These are phyloP conservation scores for Microdochium paspali DNA, from an alignment of 2,329 filamentous ascomycete species.

Conservation along the genomic window DNA sequence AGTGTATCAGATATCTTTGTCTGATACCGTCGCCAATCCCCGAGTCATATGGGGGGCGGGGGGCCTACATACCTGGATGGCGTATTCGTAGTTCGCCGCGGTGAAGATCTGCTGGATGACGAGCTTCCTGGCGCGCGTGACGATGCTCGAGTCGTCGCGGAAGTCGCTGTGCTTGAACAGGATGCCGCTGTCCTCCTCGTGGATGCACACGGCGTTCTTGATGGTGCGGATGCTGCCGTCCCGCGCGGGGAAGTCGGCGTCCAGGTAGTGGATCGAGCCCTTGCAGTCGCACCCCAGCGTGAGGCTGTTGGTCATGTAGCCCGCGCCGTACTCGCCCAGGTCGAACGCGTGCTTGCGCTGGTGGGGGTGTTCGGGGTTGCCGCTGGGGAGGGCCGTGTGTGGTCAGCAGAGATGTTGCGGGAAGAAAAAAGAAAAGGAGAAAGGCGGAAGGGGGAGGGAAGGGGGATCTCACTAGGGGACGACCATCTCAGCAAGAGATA, in stretches of 20 bases:
- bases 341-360: slow-evolving; percentile 78
- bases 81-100: slow-evolving; percentile 91
- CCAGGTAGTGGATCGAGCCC: slow-evolving; percentile 83
- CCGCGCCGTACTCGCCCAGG: slow-evolving; percentile 70
- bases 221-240: slow-evolving; percentile 69
- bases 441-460: too few species aligned
- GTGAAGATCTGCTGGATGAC: slow-evolving; percentile 90
- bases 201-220: slow-evolving; percentile 92
- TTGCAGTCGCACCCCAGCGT: slow-evolving; percentile 78
- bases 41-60: too few species aligned
- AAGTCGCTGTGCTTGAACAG: slow-evolving; percentile 94
- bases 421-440: neutral
- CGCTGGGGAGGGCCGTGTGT: slow-evolving; percentile 22
- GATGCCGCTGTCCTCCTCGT: slow-evolving; percentile 87
- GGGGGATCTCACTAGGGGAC: slow-evolving; percentile 59
- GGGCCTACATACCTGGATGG: slow-evolving; percentile 29
- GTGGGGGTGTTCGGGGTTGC: slow-evolving; percentile 71
- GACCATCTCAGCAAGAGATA: slow-evolving; percentile 90
- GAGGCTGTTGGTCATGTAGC: slow-evolving; percentile 76
- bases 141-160: slow-evolving; percentile 77
- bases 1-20: too few species aligned
- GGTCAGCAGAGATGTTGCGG: too few species aligned
- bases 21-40: too few species aligned
- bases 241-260: slow-evolving; percentile 74
- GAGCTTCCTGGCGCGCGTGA: slow-evolving; percentile 78